A percentile compares a stretch with the other conserved stretches of the same genome.
These are phyloP conservation scores for Candida odintsovae DNA, from an alignment of 805 yeast genomes.

Conservation along the genomic window DNA sequence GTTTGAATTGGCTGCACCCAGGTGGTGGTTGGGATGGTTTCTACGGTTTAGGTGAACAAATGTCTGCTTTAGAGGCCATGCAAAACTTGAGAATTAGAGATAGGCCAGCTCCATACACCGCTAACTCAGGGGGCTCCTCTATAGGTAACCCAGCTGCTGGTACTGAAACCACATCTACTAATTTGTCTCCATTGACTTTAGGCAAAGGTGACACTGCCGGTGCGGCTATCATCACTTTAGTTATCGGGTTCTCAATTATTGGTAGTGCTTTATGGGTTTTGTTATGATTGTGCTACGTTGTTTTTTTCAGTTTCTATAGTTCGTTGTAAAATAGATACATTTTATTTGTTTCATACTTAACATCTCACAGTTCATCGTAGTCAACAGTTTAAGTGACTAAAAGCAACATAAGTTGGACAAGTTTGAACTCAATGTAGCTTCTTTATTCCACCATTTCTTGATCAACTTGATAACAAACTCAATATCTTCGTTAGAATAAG, in stretches of 20 bases:
- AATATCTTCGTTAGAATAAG: slow-evolving; percentile 40
- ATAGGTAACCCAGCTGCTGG: slow-evolving; percentile 63
- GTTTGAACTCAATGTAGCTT: slow-evolving; percentile 35
- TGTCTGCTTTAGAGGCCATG: slow-evolving; percentile 63
- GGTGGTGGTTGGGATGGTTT: slow-evolving; percentile 52
- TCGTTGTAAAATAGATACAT: no score
- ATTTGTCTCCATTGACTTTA: slow-evolving; percentile 32
- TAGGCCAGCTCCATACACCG: slow-evolving; percentile 52
- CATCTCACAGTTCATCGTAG: no score
- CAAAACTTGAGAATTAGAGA: slow-evolving; percentile 30
- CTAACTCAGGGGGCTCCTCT: slow-evolving; percentile 60
- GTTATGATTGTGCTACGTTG: slow-evolving; percentile 11
- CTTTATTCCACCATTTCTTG: slow-evolving; percentile 41
- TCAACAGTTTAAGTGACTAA: neutral
- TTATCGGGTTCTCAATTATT: slow-evolving; percentile 37
- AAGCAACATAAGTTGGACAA: slow-evolving; percentile 30
- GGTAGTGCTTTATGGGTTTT: slow-evolving; percentile 37
- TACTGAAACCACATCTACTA: slow-evolving; percentile 30
- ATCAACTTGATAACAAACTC: slow-evolving; percentile 39
- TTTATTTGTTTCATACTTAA: neutral
- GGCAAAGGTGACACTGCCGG: slow-evolving; percentile 50
- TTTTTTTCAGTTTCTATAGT: neutral
- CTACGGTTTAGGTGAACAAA: slow-evolving; percentile 83
- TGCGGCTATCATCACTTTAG: slow-evolving; percentile 58
- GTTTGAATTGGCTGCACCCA: slow-evolving; percentile 55